These are phyloP conservation scores for Podaxis carcinomalis DNA, from an alignment of 768 basidiomycete genomes.

Conservation along the genomic window DNA sequence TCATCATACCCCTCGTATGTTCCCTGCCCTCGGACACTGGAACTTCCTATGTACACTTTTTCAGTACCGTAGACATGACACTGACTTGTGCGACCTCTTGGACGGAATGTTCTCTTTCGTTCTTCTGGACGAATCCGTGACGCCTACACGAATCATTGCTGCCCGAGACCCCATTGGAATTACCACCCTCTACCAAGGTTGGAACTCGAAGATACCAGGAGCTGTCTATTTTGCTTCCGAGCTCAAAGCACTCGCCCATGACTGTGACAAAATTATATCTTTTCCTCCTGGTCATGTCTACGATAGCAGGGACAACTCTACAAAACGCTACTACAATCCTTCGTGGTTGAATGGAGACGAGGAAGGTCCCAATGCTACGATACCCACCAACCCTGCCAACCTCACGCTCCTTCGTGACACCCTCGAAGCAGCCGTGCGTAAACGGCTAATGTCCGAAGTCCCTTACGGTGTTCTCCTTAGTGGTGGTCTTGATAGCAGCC, in stretches of 20 bases:
- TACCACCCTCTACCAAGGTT: slow-evolving; percentile 98
- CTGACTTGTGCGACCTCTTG: slow-evolving; percentile 69
- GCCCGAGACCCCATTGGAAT: slow-evolving; percentile 97
- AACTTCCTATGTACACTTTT: neutral
- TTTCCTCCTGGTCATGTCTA: slow-evolving; percentile 98
- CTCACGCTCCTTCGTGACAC: slow-evolving; percentile 69
- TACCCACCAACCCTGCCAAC: slow-evolving; percentile 62
- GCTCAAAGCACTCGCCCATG: slow-evolving; percentile 84
- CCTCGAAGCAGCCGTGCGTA: slow-evolving; percentile 88
- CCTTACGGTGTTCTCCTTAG: slow-evolving; percentile 96
- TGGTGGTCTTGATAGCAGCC: slow-evolving; percentile 91
- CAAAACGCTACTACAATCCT: slow-evolving; percentile 83
- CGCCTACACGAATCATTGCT: slow-evolving; percentile 88
- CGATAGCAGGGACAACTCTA: slow-evolving; percentile 77
- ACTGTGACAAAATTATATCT: slow-evolving; percentile 91
- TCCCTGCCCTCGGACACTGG: neutral
- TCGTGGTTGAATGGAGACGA: slow-evolving; percentile 87
- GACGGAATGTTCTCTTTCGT: slow-evolving; percentile 99
- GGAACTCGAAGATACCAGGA: slow-evolving; percentile 79
- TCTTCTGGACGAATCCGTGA: slow-evolving; percentile 87
- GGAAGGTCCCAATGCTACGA: slow-evolving; percentile 40
- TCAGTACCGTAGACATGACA: slow-evolving; percentile 83
- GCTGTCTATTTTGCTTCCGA: slow-evolving; percentile 93
- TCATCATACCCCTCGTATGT: slow-evolving; percentile 85
- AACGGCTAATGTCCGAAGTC: slow-evolving; percentile 96